Conservation (phyloP, 176 grass and related monocot genomes). For the Zoysia japonica region DNA sequence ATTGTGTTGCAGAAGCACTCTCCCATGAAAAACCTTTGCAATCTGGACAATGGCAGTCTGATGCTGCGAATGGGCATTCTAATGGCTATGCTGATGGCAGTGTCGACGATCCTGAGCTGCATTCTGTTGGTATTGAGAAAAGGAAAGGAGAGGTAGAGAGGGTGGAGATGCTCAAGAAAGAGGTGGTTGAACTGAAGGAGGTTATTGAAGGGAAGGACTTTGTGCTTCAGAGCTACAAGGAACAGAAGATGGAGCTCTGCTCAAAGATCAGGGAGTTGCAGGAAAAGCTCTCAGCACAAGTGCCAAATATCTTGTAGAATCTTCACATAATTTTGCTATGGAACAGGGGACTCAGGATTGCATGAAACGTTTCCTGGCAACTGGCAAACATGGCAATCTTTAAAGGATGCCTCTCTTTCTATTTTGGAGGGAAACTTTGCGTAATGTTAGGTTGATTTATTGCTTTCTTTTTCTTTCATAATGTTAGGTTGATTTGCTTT, state of each 20-base stretch:
- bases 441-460: slow-evolving; percentile 44
- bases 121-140: slow-evolving; percentile 53
- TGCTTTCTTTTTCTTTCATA: slow-evolving; percentile 24
- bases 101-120: slow-evolving; percentile 48
- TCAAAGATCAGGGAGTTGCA: slow-evolving; percentile 90
- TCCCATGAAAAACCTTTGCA: slow-evolving; percentile 49
- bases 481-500: slow-evolving; percentile 45
- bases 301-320: slow-evolving; percentile 80
- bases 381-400: slow-evolving; percentile 34
- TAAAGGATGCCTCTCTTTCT: slow-evolving; percentile 28
- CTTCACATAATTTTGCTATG: slow-evolving; percentile 36
- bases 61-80: slow-evolving; percentile 49
- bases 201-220: slow-evolving; percentile 91
- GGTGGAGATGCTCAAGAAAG: slow-evolving; percentile 75
- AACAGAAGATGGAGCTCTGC: slow-evolving; percentile 76
- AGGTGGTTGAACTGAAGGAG: slow-evolving; percentile 71
- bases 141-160: slow-evolving; percentile 54
- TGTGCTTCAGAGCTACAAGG: slow-evolving; percentile 94
- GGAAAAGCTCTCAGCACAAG: slow-evolving; percentile 68
- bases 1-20: slow-evolving; percentile 54
- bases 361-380: slow-evolving; percentile 43
- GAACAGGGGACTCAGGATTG: slow-evolving; percentile 52
- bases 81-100: slow-evolving; percentile 65
- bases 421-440: slow-evolving; percentile 30
- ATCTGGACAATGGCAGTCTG: slow-evolving; percentile 51